Base-by-base conservation (phyloP, 2,329 filamentous ascomycete species). In the Microascus cirrosus region DNA sequence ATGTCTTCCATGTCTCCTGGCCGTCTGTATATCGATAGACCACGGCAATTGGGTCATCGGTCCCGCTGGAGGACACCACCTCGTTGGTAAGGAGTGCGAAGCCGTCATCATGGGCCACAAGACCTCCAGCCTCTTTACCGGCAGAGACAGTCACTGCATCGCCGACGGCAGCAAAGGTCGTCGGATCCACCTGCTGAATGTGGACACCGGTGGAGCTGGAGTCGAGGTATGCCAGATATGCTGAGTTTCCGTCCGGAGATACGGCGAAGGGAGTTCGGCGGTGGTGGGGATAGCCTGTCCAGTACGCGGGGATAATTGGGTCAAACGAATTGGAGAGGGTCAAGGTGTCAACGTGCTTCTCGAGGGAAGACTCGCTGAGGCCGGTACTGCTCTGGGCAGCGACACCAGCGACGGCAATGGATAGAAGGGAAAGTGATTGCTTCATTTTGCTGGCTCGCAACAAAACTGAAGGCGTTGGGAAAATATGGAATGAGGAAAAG, bases 61-160 rank as follows among this genome's bases (percentile, higher is more conserved):
- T 62, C 18, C 78, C 77, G 24, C 75, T 76, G 1, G 77, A 74
- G 2, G 78, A 73, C 62, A 82, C 69, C 2, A 73, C 73, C 65
- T 82, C 80, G 68, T 83, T 83, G 48, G 80, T 82, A 54, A 85
- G 68, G 32, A 85, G 68, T n/a, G 82, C 81, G 60, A 85, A 85
- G 2, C 82, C 82, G 65, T 85, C 78, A 61, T 82, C 73, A 63
- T 84, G 82, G 18, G 81, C 82, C 51, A 85, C 78, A 1, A 85
- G 74, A 53, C 82, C 82, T 57, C 80, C 80, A 4, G 79, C 80
- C 68, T 85, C 82, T 63, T 81, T 79, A 45, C 74, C 81, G 15
- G 75, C 74, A n/a, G 73, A 64, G 45, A 84, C 69, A 1, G 78
- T 80, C 2, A 83, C 71, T 0, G 75, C 67, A 28, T 72, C 72